A percentile compares a stretch with the other conserved stretches of the same genome.
phyloP scores from a whole-genome alignment of 495 filamentous ascomycete genomes.

The Neurospora discreta region DNA sequence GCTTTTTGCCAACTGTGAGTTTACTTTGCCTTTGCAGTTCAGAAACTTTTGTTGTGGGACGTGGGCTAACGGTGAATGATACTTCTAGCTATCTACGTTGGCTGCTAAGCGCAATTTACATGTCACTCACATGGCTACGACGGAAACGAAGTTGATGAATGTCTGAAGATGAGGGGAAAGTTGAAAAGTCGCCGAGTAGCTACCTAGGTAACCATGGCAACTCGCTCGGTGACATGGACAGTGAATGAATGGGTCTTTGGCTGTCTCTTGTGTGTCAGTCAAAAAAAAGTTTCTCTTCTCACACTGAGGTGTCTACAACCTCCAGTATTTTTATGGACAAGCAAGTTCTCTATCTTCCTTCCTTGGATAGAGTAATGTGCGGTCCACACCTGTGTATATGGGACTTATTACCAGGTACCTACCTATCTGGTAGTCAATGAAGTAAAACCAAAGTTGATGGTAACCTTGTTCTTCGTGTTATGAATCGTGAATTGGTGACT shows the following conservation, averaged over 20 bases:
- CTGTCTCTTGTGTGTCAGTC: not conserved
- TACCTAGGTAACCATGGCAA: no score
- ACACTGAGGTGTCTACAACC: not conserved
- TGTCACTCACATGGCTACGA: not conserved
- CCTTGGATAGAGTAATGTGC: not conserved
- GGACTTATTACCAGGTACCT: not conserved
- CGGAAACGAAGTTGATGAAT: not conserved
- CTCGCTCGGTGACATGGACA: not conserved
- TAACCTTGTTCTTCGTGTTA: not conserved
- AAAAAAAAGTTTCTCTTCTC: not conserved
- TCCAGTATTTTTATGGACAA: not conserved
- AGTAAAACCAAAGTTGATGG: not conserved
- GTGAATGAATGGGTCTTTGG: not conserved
- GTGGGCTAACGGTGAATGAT: not conserved
- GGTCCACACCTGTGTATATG: not conserved
- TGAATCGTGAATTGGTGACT: not conserved
- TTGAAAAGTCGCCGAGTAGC: not conserved
- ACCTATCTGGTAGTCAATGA: not conserved
- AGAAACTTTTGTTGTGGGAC: not conserved
- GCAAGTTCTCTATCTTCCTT: not conserved
- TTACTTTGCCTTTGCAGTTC: no score
- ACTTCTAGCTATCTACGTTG: not conserved
- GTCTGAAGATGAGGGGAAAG: not conserved
- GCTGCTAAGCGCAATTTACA: not conserved
- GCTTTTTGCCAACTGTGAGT: constrained; percentile 42